phyloP scores from a whole-genome alignment of 768 basidiomycete species.

The Suillus bovinus region DNA sequence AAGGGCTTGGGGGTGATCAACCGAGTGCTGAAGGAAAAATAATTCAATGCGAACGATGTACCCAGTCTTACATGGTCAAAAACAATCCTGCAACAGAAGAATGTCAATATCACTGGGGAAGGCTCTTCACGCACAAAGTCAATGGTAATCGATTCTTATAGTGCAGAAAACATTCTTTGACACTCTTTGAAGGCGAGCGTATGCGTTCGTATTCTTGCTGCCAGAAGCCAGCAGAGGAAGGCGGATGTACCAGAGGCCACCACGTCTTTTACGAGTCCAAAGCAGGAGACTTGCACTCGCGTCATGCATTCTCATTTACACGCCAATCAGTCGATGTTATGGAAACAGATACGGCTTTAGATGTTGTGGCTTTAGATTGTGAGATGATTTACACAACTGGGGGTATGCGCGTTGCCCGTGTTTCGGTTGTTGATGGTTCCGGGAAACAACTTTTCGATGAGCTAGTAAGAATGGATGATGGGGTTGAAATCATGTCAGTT shows the following conservation, averaged over 20 bases:
- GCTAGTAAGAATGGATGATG: conserved; percentile 77
- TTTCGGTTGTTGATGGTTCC: conserved; percentile 82
- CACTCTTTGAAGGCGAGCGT: conserved; percentile 54
- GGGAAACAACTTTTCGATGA: conserved; percentile 82
- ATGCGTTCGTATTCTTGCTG: conserved; percentile 79
- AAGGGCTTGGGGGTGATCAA: conserved; percentile 59
- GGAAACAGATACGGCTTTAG: conserved; percentile 44
- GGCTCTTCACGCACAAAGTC: conserved; percentile 55
- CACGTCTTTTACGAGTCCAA: conserved; percentile 91
- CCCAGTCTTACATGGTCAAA: conserved; percentile 66
- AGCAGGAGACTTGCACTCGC: conserved; percentile 62
- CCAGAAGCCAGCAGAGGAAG: conserved; percentile 54
- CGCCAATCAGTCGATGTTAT: conserved; percentile 19
- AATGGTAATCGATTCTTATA: conserved; percentile 48
- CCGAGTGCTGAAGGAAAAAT: conserved; percentile 64
- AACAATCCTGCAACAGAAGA: conserved; percentile 54
- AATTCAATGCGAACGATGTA: conserved; percentile 80
- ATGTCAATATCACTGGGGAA: conserved; percentile 87
- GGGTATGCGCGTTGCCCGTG: conserved; percentile 86
- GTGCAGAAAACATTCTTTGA: conserved; percentile 1
- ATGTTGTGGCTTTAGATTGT: conserved; percentile 90
- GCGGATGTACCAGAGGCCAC: conserved; percentile 74
- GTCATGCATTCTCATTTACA: conserved; percentile 69
- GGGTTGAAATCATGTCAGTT: conserved; percentile 73
- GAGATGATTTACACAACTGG: conserved; percentile 97